These are phyloP conservation scores for Chalaropsis ovoidea DNA, from an alignment of 2,329 filamentous ascomycete genomes.

Conservation along the genomic window DNA sequence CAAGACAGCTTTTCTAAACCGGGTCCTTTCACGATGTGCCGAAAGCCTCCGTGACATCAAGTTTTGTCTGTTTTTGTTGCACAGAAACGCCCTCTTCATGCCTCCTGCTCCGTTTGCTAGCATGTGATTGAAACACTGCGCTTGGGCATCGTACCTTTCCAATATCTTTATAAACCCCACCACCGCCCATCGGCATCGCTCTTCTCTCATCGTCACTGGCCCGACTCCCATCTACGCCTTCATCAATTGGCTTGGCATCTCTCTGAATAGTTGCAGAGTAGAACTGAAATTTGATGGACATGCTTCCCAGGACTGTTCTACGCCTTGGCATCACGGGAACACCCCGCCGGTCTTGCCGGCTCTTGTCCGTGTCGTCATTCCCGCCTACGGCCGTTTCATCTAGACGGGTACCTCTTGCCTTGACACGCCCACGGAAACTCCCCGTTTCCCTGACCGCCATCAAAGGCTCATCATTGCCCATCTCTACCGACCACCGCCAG, in stretches of 20 bases:
- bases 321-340: neutral
- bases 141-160: neutral
- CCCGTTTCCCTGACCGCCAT: neutral
- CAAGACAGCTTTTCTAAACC: neutral
- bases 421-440: slow-evolving; percentile 2
- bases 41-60: neutral
- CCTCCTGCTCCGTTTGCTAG: neutral
- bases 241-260: neutral
- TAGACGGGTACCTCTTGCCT: neutral
- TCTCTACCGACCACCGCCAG: neutral
- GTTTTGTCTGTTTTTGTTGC: neutral
- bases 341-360: neutral
- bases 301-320: neutral
- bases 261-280: too few relatives aligned
- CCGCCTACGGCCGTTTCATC: neutral
- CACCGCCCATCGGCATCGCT: neutral
- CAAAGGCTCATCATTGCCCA: neutral
- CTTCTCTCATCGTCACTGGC: too few relatives aligned
- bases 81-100: neutral
- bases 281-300: neutral
- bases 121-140: neutral
- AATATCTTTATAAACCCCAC: neutral
- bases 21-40: too few relatives aligned
- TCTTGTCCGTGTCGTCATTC: neutral
- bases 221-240: neutral